phyloP scores from a whole-genome alignment of 176 grass and related monocot genomes.

The Oryza glaberrima region DNA sequence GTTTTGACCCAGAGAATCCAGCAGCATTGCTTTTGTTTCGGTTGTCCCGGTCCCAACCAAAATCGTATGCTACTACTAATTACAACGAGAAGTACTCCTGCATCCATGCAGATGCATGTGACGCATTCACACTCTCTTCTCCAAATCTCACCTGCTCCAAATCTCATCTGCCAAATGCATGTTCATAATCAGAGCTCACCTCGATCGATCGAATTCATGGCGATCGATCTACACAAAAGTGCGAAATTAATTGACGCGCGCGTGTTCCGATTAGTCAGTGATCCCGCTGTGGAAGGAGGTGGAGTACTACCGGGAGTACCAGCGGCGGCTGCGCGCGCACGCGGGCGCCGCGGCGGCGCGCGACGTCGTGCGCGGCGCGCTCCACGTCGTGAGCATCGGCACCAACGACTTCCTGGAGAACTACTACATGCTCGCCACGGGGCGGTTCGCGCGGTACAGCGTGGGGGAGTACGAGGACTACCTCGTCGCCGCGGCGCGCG shows the following conservation, averaged over 20 bases:
- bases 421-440: constrained; percentile 52
- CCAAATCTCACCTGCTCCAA: background rate
- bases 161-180: background rate
- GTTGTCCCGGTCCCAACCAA: background rate
- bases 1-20: background rate
- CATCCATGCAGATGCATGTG: background rate
- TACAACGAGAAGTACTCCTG: background rate
- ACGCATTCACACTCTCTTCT: background rate
- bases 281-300: constrained; percentile 72
- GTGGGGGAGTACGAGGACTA: constrained; percentile 49
- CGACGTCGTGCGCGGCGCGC: constrained; percentile 51
- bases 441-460: constrained; percentile 50
- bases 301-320: constrained; percentile 77
- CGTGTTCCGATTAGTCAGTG: constrained; percentile 49
- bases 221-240: background rate
- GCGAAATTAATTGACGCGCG: no score
- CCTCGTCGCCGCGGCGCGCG: constrained; percentile 42
- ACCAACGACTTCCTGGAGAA: constrained; percentile 84
- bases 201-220: background rate
- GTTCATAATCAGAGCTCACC: background rate
- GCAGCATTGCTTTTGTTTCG: background rate
- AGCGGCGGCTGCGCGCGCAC: constrained; percentile 37
- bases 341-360: constrained; percentile 34
- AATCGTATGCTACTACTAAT: background rate
- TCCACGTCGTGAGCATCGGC: constrained; percentile 74